Percentiles rank a stretch among this genome's conserved stretches.
phyloP scores from a whole-genome alignment of 257 asterid species.

The Eustoma russellianum region DNA sequence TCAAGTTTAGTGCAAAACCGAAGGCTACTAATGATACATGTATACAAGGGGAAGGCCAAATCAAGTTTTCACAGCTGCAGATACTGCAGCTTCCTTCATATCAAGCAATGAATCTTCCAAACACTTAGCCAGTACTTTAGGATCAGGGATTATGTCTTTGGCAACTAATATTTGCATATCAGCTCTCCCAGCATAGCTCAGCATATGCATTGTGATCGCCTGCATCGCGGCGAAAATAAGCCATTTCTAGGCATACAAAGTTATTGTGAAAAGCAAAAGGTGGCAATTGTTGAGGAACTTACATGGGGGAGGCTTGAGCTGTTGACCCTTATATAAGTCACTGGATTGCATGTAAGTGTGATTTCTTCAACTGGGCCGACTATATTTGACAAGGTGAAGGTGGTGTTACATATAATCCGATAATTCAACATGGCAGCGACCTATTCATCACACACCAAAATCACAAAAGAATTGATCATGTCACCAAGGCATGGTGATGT shows the following conservation, averaged over 20 bases:
- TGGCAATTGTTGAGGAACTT: neutral
- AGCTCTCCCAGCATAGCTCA: conserved; percentile 68
- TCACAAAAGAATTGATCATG: too few species aligned
- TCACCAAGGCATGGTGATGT: too few species aligned
- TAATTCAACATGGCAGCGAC: conserved; percentile 48
- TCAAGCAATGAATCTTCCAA: conserved; percentile 51
- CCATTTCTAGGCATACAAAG: neutral
- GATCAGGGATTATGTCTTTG: conserved; percentile 61
- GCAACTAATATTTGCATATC: conserved; percentile 76
- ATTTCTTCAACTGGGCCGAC: conserved; percentile 60
- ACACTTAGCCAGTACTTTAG: conserved; percentile 53
- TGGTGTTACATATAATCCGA: conserved; percentile 54
- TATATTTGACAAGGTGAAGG: conserved; percentile 61
- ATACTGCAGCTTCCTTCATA: conserved; percentile 56
- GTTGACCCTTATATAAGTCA: conserved; percentile 39
- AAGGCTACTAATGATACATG: too few species aligned
- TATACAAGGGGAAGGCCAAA: neutral
- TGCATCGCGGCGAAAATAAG: conserved; percentile 8
- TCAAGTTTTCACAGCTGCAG: conserved; percentile 3
- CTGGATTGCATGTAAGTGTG: conserved; percentile 34
- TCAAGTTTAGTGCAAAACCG: too few species aligned
- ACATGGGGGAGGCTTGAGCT: conserved; percentile 68
- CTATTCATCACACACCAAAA: conserved; percentile 17
- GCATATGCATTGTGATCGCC: conserved; percentile 76
- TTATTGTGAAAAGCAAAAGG: neutral